Base-by-base conservation (phyloP, 2,329 filamentous ascomycete species). In the Beauveria asiatica region DNA sequence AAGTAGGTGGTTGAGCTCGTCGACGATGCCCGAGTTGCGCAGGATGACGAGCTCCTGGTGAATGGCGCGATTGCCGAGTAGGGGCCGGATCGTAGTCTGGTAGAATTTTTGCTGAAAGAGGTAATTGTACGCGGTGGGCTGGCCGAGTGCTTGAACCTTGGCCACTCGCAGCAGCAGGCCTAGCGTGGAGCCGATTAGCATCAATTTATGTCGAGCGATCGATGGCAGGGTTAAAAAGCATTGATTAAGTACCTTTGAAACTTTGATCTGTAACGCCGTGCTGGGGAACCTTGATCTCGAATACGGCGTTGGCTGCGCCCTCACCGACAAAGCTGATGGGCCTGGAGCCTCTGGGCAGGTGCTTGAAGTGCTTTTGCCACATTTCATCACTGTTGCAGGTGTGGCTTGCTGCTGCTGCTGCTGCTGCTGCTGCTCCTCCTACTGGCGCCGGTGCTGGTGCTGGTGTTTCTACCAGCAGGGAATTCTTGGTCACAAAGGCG, bases 271-370 rank as follows among this genome's bases (percentile, higher is more conserved):
- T 64, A 42, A 69, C 63, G 57, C 70, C 65, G 60, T 67, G 66
- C 61, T 72, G 67, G 5, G 75, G 72, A 21, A 78, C 62, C 50
- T 76, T 74, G 60, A 89, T 78, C 65, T 80, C 80, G 68, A 89
- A 92, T 63, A 92, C 86, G 56, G 87, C 81, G 70, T 94, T 93
- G 57, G 90, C 89, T 25, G 88, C 86, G 25, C 89, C 90, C 71
- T 94, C 89, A 27, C 80, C 81, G 23, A 84, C 72, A 61, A 83
- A 75, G 57, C 71, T 69, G 55, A 73, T 63, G 16, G 73, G 71
- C 27, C 66, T 70, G 44, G 71, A 69, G 33, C 71, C 72, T 49
- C 62, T 64, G 27, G 73, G 73, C 6, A 75, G 69, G 21, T 67
- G 67, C 63, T 69, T 74, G 59, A 74, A 62, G 10, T 42, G 44